Evolutionary conservation across 2,329 filamentous ascomycete species (phyloP), one percentile per base, ranked within the genome.

Genomic region (Colletotrichum tofieldiae): DNA sequence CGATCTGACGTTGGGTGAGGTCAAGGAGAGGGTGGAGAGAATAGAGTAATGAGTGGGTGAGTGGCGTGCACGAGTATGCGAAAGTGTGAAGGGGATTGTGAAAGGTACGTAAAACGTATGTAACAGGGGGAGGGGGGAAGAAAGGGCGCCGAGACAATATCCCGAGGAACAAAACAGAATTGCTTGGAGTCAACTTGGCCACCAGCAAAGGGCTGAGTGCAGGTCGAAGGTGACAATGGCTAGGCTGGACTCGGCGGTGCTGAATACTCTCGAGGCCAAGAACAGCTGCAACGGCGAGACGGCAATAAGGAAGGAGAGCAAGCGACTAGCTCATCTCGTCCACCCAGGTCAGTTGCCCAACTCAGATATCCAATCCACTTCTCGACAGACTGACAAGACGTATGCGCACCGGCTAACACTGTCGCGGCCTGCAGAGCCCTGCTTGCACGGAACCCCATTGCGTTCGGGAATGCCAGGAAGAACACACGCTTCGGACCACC

Each of bases 71-170:
- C 59, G n/a, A 72, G 43, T 51, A n/a, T 41, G 45, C 47, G 32
- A 45, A 54, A 26, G 45, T 43, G 51, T 47, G 65, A 63, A 59
- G 45, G 65, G 39, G 70, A 64, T 35, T 41, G 35, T 14, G 41
- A 63, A 45, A 51, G 60, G 54, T 70, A 69, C 58, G 69, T 72
- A 72, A 72, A 72, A 65, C 20, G 37, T 69, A 72, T 16, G 59
- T 60, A 72, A 60, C 60, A 63, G 59, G 59, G 60, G 23, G 23
- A 11, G 39, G 14, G 29, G 54, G 26, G 63, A 12, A 64, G 5
- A 67, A 39, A 58, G 43, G 35, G 49, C 45, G 54, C 65, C 60
- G 65, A 65, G 60, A 70, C 39, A 39, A 37, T 60, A 69, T 69
- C 51, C 65, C 65, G 65, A 69, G 65, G 69, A 39, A 72, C 35